phyloP scores from a whole-genome alignment of 805 yeast genomes.

The Metschnikowia cerradonensis region DNA sequence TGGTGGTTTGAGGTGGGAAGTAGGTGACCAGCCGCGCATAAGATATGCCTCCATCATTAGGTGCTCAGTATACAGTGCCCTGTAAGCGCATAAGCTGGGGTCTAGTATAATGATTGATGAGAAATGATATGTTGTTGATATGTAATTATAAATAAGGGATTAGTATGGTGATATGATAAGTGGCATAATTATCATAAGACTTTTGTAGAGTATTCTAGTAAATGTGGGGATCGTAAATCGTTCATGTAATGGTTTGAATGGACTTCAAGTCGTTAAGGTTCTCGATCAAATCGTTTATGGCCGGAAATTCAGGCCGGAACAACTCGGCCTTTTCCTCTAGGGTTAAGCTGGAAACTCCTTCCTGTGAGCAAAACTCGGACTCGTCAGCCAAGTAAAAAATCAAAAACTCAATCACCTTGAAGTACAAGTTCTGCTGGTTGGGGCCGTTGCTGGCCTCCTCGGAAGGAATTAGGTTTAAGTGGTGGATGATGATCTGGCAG shows the following conservation, averaged over 20 bases:
- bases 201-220: neutral
- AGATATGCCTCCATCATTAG: neutral
- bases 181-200: too few relatives aligned
- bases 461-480: slow-evolving; percentile 19
- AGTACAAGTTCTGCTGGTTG: slow-evolving; percentile 48
- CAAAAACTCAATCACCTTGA: slow-evolving; percentile 63
- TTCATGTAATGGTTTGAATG: neutral
- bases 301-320: slow-evolving; percentile 37
- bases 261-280: slow-evolving; percentile 30
- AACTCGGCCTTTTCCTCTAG: slow-evolving; percentile 30
- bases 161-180: too few relatives aligned
- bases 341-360: slow-evolving; percentile 2
- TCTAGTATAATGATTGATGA: too few relatives aligned
- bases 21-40: neutral
- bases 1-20: neutral
- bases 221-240: neutral
- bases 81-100: too few relatives aligned
- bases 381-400: slow-evolving; percentile 69
- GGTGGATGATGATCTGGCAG: slow-evolving; percentile 46
- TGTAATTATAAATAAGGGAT: too few relatives aligned
- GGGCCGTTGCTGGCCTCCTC: neutral
- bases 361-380: slow-evolving; percentile 19
- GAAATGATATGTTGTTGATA: too few relatives aligned
- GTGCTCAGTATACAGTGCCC: neutral
- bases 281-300: slow-evolving; percentile 35